Evolutionary conservation across 2,329 filamentous ascomycete species (phyloP).

Genomic region (Aspergillus carbonarius): DNA sequence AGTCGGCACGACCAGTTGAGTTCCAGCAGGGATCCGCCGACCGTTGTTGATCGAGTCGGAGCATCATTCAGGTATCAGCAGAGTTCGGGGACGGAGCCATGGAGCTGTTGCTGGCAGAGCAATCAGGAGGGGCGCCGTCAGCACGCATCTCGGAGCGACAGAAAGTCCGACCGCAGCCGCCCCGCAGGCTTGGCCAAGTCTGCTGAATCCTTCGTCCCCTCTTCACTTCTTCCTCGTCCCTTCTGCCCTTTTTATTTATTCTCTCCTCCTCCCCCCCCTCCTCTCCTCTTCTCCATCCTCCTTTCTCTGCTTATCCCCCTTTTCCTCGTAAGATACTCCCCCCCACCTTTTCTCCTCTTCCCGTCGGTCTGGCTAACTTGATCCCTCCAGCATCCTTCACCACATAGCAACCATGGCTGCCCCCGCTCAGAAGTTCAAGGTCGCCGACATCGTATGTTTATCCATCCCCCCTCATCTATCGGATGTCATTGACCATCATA

Average conservation of each 20-base stretch:
- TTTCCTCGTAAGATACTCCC: background rate
- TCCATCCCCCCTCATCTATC: background rate
- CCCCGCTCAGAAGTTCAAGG: constrained; percentile 93
- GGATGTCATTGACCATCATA: constrained; percentile 19
- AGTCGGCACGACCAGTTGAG: no score
- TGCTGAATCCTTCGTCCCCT: background rate
- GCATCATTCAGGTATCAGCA: background rate
- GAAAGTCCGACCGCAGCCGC: constrained; percentile 1
- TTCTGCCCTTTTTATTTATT: constrained; percentile 1
- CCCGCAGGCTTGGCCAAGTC: constrained; percentile 5
- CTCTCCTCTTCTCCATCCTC: constrained; percentile 6
- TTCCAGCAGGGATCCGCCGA: no score
- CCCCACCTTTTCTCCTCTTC: background rate
- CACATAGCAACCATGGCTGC: constrained; percentile 55
- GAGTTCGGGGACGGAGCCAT: background rate
- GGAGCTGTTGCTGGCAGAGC: background rate
- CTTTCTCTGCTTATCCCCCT: constrained; percentile 6
- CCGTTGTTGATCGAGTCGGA: no score
- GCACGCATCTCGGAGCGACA: constrained; percentile 7
- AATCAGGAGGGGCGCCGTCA: constrained; percentile 12
- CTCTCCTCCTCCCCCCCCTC: constrained; percentile 11
- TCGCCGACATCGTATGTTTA: constrained; percentile 77
- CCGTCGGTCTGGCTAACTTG: constrained; percentile 6
- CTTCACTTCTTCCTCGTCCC: background rate
- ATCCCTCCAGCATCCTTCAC: constrained; percentile 4